Conservation (phyloP, 805 yeast genomes). For the Ogataea degrootiae region DNA sequence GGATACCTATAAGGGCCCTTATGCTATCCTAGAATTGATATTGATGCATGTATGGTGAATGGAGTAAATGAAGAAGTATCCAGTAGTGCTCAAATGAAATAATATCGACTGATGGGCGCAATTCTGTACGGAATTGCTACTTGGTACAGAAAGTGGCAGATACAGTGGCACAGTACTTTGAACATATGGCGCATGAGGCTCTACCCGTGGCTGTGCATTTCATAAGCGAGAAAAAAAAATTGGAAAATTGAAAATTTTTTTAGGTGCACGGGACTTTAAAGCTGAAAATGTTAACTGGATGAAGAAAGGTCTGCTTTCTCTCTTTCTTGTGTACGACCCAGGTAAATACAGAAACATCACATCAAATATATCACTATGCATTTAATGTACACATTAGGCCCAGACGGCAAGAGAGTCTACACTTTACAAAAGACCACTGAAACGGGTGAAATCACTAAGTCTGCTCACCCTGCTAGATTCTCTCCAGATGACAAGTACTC, state of each 20-base stretch:
- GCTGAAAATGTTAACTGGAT: no score
- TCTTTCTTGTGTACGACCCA: not conserved
- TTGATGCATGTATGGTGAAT: no score
- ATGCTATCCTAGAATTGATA: not conserved
- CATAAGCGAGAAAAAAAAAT: no score
- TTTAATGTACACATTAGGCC: slow-evolving; percentile 95
- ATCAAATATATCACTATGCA: slow-evolving; percentile 54
- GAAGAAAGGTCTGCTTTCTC: not conserved
- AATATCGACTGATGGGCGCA: no score
- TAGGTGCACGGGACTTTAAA: no score
- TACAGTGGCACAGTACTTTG: no score
- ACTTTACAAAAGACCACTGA: slow-evolving; percentile 80
- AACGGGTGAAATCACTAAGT: slow-evolving; percentile 91
- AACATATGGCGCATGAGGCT: no score
- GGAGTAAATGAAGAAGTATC: not conserved
- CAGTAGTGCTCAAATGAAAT: not conserved
- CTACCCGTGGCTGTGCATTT: no score
- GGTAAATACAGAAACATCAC: not conserved
- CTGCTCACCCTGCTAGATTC: slow-evolving; percentile 99
- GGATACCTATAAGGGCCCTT: not conserved
- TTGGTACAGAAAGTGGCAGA: no score
- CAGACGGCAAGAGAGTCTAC: slow-evolving; percentile 93
- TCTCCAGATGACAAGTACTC: slow-evolving; percentile 99
- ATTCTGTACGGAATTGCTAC: no score
- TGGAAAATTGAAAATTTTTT: no score